These are phyloP conservation scores for Tolypocladium endophyticum DNA, from an alignment of 2,329 filamentous ascomycete species.

Conservation along the genomic window DNA sequence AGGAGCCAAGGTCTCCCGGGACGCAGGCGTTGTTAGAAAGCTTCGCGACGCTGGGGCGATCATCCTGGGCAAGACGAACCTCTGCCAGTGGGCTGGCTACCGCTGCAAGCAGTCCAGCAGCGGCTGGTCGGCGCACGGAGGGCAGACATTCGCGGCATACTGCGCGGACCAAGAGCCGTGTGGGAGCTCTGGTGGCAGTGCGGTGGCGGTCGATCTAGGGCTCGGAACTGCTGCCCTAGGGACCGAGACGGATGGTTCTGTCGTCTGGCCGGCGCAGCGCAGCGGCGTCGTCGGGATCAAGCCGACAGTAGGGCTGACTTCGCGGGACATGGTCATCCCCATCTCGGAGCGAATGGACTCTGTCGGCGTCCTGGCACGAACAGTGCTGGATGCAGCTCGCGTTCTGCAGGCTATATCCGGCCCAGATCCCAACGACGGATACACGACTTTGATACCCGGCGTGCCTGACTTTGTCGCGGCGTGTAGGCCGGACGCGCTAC, in stretches of 20 bases:
- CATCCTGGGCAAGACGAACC: conserved; percentile 53
- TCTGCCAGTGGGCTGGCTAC: conserved; percentile 54
- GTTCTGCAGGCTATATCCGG: conserved; percentile 54
- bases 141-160: conserved; percentile 51
- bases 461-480: conserved; percentile 50
- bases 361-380: conserved; percentile 51
- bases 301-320: background rate
- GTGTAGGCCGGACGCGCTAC: conserved; percentile 40
- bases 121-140: conserved; percentile 55
- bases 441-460: conserved; percentile 34
- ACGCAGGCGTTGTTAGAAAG: conserved; percentile 47
- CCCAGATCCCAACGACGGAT: conserved; percentile 45
- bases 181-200: conserved; percentile 52
- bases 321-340: conserved; percentile 38
- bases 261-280: conserved; percentile 1
- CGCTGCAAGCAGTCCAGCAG: conserved; percentile 43
- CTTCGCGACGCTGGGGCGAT: conserved; percentile 48
- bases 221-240: conserved; percentile 49
- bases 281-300: background rate
- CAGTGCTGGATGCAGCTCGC: conserved; percentile 51
- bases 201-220: conserved; percentile 46
- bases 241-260: conserved; percentile 40
- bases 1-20: conserved; percentile 41
- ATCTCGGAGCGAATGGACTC: conserved; percentile 53
- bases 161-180: conserved; percentile 48